Evolutionary conservation across 495 filamentous ascomycete genomes (phyloP).

Genomic region (Elaphomyces granulatus): DNA sequence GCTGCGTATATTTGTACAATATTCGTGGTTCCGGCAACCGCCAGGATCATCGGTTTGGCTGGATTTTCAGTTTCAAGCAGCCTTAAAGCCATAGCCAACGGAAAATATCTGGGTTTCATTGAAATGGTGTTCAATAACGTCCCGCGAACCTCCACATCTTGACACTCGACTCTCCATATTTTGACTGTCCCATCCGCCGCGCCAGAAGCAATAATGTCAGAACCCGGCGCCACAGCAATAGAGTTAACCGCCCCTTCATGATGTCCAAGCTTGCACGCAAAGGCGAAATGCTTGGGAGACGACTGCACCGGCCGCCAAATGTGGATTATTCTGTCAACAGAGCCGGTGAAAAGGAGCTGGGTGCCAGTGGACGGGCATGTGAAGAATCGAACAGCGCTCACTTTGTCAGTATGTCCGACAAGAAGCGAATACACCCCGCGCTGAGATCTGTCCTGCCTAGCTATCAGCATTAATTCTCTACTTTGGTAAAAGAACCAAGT

Average conservation of each 20-base stretch:
- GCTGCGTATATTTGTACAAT: conserved; percentile 62
- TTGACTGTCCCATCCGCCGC: conserved; percentile 71
- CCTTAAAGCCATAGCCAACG: conserved; percentile 56
- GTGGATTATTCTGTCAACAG: conserved; percentile 63
- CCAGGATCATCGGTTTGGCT: conserved; percentile 47
- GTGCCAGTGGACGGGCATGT: conserved; percentile 30
- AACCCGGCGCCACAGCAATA: conserved; percentile 42
- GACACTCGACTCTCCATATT: conserved; percentile 49
- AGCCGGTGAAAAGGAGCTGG: conserved; percentile 58
- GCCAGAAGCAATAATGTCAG: conserved; percentile 52
- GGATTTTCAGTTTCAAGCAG: conserved; percentile 33
- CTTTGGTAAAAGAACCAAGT: background rate
- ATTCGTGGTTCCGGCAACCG: conserved; percentile 69
- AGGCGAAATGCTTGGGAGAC: conserved; percentile 18
- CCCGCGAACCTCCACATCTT: conserved; percentile 15
- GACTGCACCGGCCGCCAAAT: conserved; percentile 43
- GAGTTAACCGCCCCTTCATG: conserved; percentile 70
- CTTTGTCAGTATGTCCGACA: conserved; percentile 65
- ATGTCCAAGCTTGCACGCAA: conserved; percentile 37
- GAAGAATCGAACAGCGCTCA: conserved; percentile 76
- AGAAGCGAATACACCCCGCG: conserved; percentile 54
- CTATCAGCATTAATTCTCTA: conserved; percentile 11
- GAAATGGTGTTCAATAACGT: conserved; percentile 54
- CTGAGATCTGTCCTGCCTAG: conserved; percentile 29
- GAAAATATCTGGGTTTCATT: conserved; percentile 64